Evolutionary conservation across 352 stramenopile genomes (phyloP).

Genomic region (Blastocystis sp.): DNA sequence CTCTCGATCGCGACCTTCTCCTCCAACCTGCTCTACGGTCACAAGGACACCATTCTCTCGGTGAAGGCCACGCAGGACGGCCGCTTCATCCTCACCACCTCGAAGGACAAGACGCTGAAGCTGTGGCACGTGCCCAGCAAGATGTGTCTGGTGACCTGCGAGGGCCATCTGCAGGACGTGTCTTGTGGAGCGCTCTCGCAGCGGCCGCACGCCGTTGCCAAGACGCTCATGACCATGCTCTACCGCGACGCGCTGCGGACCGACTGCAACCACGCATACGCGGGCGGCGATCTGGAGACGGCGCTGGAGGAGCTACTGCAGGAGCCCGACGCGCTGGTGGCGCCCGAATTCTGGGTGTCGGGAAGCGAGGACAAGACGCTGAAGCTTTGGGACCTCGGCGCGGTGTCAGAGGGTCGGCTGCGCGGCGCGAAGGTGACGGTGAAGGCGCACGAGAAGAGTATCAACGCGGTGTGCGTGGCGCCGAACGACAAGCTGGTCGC

Average conservation of each 20-base stretch:
- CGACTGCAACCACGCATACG: constrained; percentile 25
- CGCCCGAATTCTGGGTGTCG: constrained; percentile 83
- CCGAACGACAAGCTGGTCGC: constrained; percentile 91
- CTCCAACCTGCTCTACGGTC: constrained; percentile 84
- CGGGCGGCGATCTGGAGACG: not conserved
- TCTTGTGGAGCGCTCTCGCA: constrained; percentile 79
- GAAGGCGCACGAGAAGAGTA: constrained; percentile 86
- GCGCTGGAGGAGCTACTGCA: constrained; percentile 58
- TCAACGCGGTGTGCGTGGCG: constrained; percentile 84
- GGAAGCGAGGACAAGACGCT: constrained; percentile 88
- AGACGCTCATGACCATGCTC: constrained; percentile 13
- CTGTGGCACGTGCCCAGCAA: constrained; percentile 74
- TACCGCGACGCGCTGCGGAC: constrained; percentile 19
- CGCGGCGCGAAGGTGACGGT: constrained; percentile 66
- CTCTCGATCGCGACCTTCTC: constrained; percentile 80
- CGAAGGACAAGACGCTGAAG: constrained; percentile 81
- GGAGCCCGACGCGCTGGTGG: constrained; percentile 65
- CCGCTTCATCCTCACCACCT: constrained; percentile 78
- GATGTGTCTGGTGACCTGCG: constrained; percentile 75
- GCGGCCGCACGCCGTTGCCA: constrained; percentile 68
- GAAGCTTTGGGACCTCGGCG: constrained; percentile 85
- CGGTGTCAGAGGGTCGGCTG: constrained; percentile 63
- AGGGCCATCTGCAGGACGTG: constrained; percentile 83
- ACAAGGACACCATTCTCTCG: constrained; percentile 88
- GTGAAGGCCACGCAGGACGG: constrained; percentile 78